A percentile compares a stretch with the other conserved stretches of the same genome.
Conservation (phyloP, 331 rosid species). For the Arachis monticola region DNA sequence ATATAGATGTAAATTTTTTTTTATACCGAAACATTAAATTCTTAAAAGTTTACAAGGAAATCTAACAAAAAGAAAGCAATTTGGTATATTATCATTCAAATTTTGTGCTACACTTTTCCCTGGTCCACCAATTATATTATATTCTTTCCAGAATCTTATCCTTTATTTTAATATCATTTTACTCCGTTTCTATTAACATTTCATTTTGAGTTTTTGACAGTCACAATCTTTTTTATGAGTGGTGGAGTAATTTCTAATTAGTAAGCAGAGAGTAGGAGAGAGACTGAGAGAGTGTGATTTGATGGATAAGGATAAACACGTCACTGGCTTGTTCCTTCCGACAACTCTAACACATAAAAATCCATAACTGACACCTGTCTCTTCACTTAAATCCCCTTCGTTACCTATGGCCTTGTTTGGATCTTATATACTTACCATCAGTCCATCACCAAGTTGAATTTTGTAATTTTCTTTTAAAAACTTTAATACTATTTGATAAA, state of each 20-base stretch:
- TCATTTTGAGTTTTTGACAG: background rate
- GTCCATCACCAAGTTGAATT: background rate
- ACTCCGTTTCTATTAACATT: no score
- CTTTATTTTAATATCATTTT: background rate
- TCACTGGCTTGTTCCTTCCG: constrained; percentile 32
- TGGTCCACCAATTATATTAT: background rate
- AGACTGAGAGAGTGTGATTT: no score
- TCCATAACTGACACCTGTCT: constrained; percentile 55
- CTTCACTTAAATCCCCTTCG: background rate
- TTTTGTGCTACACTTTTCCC: background rate
- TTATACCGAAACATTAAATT: no score
- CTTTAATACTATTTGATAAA: no score
- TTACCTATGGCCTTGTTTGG: background rate
- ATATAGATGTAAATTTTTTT: no score
- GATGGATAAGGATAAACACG: constrained; percentile 71
- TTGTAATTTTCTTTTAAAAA: background rate
- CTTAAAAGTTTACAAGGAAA: background rate
- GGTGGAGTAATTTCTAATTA: background rate
- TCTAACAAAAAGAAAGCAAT: background rate
- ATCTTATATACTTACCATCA: background rate
- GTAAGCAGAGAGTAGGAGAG: constrained; percentile 41
- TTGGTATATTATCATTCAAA: background rate
- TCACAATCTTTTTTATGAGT: background rate
- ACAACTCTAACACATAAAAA: background rate
- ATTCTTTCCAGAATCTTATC: background rate